These are phyloP conservation scores for Marasmius oreades DNA, from an alignment of 1,284 basidiomycete genomes.

Conservation along the genomic window DNA sequence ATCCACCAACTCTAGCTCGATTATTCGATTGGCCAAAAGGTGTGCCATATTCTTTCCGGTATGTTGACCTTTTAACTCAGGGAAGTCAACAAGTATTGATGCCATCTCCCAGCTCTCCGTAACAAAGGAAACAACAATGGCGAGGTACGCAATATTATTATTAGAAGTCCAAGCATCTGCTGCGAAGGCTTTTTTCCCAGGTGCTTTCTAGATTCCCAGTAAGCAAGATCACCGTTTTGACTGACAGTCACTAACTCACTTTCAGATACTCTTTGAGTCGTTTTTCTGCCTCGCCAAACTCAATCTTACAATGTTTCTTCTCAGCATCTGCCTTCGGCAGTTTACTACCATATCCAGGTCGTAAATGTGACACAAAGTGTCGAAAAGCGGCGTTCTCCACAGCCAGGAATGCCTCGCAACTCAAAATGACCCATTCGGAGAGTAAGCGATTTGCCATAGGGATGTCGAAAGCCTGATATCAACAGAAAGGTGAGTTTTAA, in stretches of 20 bases:
- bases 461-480: too few relatives aligned
- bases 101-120: not conserved
- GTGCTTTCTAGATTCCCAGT: not conserved
- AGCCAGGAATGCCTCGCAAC: not conserved
- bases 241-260: too few relatives aligned
- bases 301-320: not conserved
- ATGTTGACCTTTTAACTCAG: not conserved
- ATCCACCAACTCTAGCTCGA: not conserved
- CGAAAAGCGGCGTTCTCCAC: not conserved
- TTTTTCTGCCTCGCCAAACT: not conserved
- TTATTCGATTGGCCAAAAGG: not conserved
- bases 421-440: not conserved
- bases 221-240: too few relatives aligned
- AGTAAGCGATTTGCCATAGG: not conserved
- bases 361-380: not conserved
- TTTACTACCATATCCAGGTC: conserved; percentile 2
- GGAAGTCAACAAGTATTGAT: not conserved
- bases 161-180: conserved; percentile 3
- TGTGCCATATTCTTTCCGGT: conserved; percentile 5
- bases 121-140: not conserved
- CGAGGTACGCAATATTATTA: not conserved
- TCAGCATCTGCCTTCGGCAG: not conserved
- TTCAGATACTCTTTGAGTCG: not conserved
- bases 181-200: not conserved
- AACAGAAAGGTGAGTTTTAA: too few relatives aligned